These are phyloP conservation scores for Trypethelium eluteriae DNA, from an alignment of 495 filamentous ascomycete species.

Conservation along the genomic window DNA sequence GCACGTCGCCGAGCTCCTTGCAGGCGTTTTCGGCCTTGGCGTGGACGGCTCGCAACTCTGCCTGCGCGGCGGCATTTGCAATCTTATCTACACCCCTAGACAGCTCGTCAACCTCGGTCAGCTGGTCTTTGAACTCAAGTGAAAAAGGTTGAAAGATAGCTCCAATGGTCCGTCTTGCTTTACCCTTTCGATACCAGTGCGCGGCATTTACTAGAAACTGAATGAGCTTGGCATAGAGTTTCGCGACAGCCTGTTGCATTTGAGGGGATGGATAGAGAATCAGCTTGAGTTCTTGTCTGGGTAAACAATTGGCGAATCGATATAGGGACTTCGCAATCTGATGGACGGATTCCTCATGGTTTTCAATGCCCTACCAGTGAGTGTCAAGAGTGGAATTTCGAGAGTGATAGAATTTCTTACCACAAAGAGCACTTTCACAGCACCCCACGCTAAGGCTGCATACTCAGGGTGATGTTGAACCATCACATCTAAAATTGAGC, in stretches of 20 bases:
- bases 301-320: neutral
- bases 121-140: neutral
- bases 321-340: neutral
- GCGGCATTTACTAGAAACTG: neutral
- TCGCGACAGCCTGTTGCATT: neutral
- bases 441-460: neutral
- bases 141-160: neutral
- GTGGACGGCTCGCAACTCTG: neutral
- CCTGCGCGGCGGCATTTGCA: neutral
- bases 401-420: neutral
- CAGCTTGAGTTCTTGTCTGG: neutral
- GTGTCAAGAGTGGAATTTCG: neutral
- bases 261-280: neutral
- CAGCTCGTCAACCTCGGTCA: neutral
- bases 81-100: neutral
- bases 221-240: neutral
- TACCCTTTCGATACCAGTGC: neutral
- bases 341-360: neutral
- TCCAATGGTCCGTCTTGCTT: neutral
- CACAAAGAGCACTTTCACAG: neutral
- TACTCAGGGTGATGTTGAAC: neutral
- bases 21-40: neutral
- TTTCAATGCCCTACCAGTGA: neutral
- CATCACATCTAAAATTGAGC: neutral
- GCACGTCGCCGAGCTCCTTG: neutral